Conservation (phyloP, 1,284 basidiomycete species). For the Cryptococcus hybrid region DNA sequence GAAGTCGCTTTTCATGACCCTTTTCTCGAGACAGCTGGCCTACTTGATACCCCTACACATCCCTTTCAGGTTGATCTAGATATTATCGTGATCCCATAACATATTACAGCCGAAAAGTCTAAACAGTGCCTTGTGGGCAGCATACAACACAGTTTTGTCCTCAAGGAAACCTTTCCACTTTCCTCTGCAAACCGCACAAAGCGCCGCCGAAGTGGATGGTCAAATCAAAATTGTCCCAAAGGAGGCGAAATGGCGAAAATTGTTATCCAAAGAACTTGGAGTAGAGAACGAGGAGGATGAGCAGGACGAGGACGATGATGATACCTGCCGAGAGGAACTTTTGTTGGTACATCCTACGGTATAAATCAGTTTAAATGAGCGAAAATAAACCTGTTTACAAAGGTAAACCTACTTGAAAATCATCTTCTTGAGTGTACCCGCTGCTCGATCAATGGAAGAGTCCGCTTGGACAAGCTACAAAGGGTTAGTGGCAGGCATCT, state of each 20-base stretch:
- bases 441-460: constrained; percentile 58
- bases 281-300: constrained; percentile 51
- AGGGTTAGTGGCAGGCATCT: not conserved
- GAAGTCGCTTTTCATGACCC: no score
- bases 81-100: no score
- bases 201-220: not conserved
- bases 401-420: constrained; percentile 55
- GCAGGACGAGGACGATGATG: constrained; percentile 49
- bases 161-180: no score
- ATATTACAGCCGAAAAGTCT: no score
- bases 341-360: constrained; percentile 52
- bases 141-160: no score
- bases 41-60: no score
- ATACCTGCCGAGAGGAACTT: constrained; percentile 51
- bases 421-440: constrained; percentile 61
- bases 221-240: not conserved
- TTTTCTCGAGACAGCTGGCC: no score
- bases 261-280: constrained; percentile 43
- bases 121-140: no score
- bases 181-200: no score
- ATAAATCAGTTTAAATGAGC: constrained; percentile 7
- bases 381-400: not conserved
- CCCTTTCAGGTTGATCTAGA: no score
- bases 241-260: not conserved
- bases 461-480: constrained; percentile 57